Percentiles rank a stretch among this genome's conserved stretches.
phyloP scores from a whole-genome alignment of 164 flowering plant species.

The Brasenia schreberi region DNA sequence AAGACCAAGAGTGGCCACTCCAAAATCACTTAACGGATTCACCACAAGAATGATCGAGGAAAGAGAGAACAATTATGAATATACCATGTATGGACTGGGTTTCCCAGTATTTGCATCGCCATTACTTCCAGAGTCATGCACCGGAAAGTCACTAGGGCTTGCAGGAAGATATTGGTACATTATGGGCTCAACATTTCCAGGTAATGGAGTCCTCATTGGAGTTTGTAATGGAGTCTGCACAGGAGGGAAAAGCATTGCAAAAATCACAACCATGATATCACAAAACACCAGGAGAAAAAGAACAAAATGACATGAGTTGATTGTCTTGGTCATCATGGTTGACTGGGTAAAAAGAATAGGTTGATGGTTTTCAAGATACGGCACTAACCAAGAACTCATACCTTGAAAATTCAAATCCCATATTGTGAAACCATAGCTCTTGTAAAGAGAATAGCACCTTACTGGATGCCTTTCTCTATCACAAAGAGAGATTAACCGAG shows the following conservation, averaged over 20 bases:
- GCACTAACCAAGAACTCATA: too few species aligned
- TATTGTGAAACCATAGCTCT: too few species aligned
- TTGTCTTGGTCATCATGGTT: too few species aligned
- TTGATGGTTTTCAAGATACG: too few species aligned
- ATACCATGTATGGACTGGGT: slow-evolving; percentile 79
- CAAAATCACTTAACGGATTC: neutral
- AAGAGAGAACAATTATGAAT: neutral
- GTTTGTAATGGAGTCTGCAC: slow-evolving; percentile 76
- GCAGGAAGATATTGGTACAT: slow-evolving; percentile 58
- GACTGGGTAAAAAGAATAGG: too few species aligned
- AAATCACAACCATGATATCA: too few species aligned
- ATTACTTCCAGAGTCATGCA: slow-evolving; percentile 27
- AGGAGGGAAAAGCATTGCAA: neutral
- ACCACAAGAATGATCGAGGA: neutral
- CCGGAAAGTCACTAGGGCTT: slow-evolving; percentile 48
- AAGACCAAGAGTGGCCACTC: neutral
- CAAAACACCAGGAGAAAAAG: too few species aligned
- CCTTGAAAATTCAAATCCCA: too few species aligned
- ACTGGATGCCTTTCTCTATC: too few species aligned
- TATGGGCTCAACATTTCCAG: slow-evolving; percentile 50
- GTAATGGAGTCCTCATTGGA: slow-evolving; percentile 48
- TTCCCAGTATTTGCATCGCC: slow-evolving; percentile 53
- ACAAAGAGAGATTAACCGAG: too few species aligned
- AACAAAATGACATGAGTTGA: too few species aligned
- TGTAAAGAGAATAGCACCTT: too few species aligned